Evolutionary conservation across 352 stramenopile species (phyloP).

Genomic region (Phytophthora lateralis): DNA sequence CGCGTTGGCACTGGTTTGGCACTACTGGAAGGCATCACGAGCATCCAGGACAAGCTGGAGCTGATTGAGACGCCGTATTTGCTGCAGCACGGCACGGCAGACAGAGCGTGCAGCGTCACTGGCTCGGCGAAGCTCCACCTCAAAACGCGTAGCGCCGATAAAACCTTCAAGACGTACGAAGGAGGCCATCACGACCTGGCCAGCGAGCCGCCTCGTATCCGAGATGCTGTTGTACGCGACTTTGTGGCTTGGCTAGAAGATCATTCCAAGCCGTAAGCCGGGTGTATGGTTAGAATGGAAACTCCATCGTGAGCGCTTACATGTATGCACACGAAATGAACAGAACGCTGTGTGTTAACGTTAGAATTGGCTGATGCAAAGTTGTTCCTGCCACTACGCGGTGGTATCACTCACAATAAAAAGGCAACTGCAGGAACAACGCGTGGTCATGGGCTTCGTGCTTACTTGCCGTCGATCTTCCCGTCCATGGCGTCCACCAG

Average conservation of each 20-base stretch:
- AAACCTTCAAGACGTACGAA: constrained; percentile 70
- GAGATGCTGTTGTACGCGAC: constrained; percentile 64
- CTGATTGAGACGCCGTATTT: constrained; percentile 76
- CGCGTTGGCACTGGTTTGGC: constrained; percentile 74
- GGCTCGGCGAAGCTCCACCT: constrained; percentile 64
- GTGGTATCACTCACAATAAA: constrained; percentile 31
- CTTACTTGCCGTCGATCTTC: constrained; percentile 46
- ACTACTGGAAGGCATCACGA: constrained; percentile 65
- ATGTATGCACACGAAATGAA: neutral
- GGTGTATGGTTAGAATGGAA: constrained; percentile 5
- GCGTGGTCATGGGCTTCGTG: neutral
- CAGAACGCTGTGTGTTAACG: constrained; percentile 15
- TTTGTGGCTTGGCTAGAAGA: constrained; percentile 78
- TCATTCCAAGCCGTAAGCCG: constrained; percentile 21
- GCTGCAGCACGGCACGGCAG: constrained; percentile 73
- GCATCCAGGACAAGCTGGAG: constrained; percentile 60
- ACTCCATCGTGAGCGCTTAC: constrained; percentile 1
- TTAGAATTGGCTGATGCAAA: constrained; percentile 10
- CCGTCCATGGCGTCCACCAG: constrained; percentile 42
- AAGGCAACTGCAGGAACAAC: constrained; percentile 14
- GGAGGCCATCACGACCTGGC: constrained; percentile 70
- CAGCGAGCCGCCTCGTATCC: constrained; percentile 71
- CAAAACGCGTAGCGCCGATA: constrained; percentile 65
- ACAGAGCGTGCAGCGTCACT: constrained; percentile 72
- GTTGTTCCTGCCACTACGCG: constrained; percentile 17